These are phyloP conservation scores for Mortierella sp. DNA, from an alignment of 371 early-diverging fungal species.

Conservation along the genomic window DNA sequence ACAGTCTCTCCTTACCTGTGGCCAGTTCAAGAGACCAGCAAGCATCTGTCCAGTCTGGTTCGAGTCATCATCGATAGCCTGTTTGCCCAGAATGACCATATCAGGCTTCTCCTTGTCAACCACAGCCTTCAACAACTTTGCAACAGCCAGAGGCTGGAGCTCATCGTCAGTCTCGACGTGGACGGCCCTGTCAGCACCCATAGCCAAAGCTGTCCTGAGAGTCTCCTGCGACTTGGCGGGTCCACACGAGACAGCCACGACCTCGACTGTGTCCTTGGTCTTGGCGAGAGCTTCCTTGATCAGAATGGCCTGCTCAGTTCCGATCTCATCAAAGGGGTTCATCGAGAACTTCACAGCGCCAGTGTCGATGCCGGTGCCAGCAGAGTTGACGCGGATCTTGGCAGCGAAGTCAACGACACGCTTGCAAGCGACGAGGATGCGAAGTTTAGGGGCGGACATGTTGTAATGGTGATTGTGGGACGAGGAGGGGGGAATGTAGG, in stretches of 20 bases:
- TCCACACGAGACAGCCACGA: conserved; percentile 94
- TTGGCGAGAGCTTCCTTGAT: conserved; percentile 86
- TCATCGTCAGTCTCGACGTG: conserved; percentile 90
- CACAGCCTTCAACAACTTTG: conserved; percentile 91
- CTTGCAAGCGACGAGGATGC: conserved; percentile 94
- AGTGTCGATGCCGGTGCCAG: conserved; percentile 92
- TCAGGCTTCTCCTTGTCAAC: conserved; percentile 93
- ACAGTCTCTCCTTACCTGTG: conserved; percentile 74
- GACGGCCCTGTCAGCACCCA: conserved; percentile 98
- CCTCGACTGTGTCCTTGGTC: conserved; percentile 78
- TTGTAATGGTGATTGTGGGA: not conserved
- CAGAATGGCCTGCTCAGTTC: conserved; percentile 95
- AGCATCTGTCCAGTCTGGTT: conserved; percentile 99
- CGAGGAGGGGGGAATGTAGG: conserved; percentile 1
- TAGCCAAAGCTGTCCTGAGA: conserved; percentile 96
- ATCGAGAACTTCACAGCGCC: conserved; percentile 96
- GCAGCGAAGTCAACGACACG: conserved; percentile 98
- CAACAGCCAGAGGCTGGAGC: conserved; percentile 90
- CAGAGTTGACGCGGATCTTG: conserved; percentile 95
- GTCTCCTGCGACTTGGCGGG: conserved; percentile 92
- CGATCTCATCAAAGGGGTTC: conserved; percentile 99
- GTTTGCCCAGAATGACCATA: conserved; percentile 96
- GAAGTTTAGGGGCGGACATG: conserved; percentile 55
- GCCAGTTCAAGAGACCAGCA: conserved; percentile 94
- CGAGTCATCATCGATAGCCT: conserved; percentile 98